Conservation (phyloP, 805 yeast species). For the Starmerella davenportii region DNA sequence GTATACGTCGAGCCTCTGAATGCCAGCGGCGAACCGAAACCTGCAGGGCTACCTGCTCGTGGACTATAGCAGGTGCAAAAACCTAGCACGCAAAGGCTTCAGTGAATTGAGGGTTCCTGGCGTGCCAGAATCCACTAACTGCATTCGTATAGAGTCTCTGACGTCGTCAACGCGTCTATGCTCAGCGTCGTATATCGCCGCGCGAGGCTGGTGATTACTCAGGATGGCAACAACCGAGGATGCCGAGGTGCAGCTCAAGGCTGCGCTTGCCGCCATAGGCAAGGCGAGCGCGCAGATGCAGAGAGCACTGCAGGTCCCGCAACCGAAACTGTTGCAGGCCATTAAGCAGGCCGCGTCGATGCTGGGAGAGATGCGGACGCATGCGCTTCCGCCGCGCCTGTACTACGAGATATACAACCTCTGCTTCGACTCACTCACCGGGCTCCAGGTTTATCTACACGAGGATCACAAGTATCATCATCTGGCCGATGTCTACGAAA, state of each 20-base stretch:
- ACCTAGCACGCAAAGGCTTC: no score
- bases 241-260: slow-evolving; percentile 24
- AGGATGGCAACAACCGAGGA: background rate
- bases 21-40: no score
- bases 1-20: no score
- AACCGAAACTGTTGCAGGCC: slow-evolving; percentile 62
- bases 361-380: slow-evolving; percentile 64
- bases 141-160: no score
- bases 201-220: no score
- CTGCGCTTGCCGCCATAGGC: slow-evolving; percentile 35
- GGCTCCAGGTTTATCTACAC: slow-evolving; percentile 43
- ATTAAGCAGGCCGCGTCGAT: slow-evolving; percentile 70
- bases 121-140: no score
- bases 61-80: no score
- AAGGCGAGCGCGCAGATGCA: slow-evolving; percentile 64
- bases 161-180: no score
- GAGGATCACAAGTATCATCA: slow-evolving; percentile 54
- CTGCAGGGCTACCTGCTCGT: no score
- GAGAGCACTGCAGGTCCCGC: slow-evolving; percentile 45
- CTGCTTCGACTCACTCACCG: slow-evolving; percentile 64
- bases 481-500: slow-evolving; percentile 76
- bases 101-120: no score
- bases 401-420: slow-evolving; percentile 81
- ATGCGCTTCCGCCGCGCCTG: slow-evolving; percentile 64
- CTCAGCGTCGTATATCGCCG: no score